phyloP scores from a whole-genome alignment of 2,329 filamentous ascomycete species.

The Coniochaeta sp. region DNA sequence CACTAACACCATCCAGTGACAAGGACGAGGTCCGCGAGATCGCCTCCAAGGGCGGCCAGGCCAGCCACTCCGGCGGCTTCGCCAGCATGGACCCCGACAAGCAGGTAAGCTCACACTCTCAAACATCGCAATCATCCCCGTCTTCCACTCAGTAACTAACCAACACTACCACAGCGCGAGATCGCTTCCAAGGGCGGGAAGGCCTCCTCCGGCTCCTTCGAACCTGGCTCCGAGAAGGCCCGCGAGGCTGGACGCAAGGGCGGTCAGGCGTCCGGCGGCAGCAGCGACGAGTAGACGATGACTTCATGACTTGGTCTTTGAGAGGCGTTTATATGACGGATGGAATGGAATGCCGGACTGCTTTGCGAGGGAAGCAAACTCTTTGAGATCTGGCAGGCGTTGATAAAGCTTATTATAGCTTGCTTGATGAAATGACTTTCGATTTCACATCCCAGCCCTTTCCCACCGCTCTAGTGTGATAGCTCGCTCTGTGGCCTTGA shows the following conservation, averaged over 20 bases:
- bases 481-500: too few relatives aligned
- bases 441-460: too few relatives aligned
- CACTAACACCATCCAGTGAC: slow-evolving; percentile 17
- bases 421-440: too few relatives aligned
- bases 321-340: neutral
- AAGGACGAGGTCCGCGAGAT: slow-evolving; percentile 37
- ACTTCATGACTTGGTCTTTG: slow-evolving; percentile 2
- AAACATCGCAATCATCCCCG: too few relatives aligned
- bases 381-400: neutral
- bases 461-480: too few relatives aligned
- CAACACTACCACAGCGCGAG: slow-evolving; percentile 31
- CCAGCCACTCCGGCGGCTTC: slow-evolving; percentile 29
- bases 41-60: slow-evolving; percentile 31
- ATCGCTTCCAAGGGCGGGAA: slow-evolving; percentile 50
- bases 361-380: neutral
- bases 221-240: slow-evolving; percentile 43
- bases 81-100: slow-evolving; percentile 33
- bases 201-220: slow-evolving; percentile 45
- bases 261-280: slow-evolving; percentile 19
- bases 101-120: slow-evolving; percentile 21
- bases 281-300: slow-evolving; percentile 4
- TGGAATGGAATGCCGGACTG: neutral
- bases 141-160: slow-evolving; percentile 22
- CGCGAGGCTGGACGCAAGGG: slow-evolving; percentile 48
- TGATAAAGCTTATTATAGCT: neutral